phyloP scores from a whole-genome alignment of 2,329 filamentous ascomycete genomes.

The Colletotrichum sp. region DNA sequence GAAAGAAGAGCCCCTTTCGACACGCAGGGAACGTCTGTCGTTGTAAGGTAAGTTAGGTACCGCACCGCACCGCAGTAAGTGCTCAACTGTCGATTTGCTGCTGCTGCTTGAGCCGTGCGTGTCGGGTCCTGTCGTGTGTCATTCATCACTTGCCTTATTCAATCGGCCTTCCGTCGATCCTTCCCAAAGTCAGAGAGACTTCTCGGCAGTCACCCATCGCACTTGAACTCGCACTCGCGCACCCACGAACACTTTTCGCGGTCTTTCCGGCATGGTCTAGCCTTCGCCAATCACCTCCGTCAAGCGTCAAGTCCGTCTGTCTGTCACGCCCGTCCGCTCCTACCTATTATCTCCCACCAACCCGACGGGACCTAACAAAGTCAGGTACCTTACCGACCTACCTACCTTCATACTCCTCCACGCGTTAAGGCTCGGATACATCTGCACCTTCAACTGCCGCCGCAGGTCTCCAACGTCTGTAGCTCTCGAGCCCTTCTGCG shows the following conservation, averaged over 20 bases:
- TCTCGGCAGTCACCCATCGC: not conserved
- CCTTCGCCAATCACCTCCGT: not conserved
- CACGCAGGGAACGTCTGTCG: not conserved
- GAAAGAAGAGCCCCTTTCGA: not conserved
- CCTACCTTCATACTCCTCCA: not conserved
- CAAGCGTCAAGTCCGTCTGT: not conserved
- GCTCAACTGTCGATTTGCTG: not conserved
- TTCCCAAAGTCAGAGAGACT: not conserved
- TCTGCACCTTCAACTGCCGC: not conserved
- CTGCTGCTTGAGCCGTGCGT: not conserved
- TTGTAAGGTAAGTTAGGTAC: not conserved
- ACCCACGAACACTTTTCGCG: not conserved
- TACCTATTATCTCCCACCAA: not conserved
- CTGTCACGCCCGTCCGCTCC: not conserved
- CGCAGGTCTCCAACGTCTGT: not conserved
- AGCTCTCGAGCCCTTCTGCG: conserved; percentile 1
- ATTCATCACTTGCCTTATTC: not conserved
- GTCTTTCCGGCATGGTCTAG: not conserved
- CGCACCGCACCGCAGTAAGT: not conserved
- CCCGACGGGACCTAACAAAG: not conserved
- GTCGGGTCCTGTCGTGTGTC: not conserved
- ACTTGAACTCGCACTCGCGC: not conserved
- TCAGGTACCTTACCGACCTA: not conserved
- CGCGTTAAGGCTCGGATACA: not conserved
- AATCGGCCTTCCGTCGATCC: not conserved